phyloP scores from a whole-genome alignment of 2,329 filamentous ascomycete species.

The Arthrobotrys pseudoclavata region DNA sequence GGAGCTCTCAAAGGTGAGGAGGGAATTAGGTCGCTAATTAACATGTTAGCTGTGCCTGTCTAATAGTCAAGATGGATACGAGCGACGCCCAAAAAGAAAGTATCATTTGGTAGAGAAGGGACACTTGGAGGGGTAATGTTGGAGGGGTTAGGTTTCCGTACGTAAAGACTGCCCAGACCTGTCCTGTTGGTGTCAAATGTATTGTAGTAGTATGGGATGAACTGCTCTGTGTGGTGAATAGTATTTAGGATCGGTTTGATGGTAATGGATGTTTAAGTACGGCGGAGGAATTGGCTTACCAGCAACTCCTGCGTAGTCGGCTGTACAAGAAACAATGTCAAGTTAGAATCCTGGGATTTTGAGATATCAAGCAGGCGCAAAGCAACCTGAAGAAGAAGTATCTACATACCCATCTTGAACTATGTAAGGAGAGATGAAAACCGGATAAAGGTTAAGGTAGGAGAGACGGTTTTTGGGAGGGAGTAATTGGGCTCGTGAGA shows the following conservation, averaged over 20 bases:
- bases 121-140: neutral
- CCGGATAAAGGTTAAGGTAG: neutral
- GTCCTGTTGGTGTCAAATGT: slow-evolving; percentile 82
- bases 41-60: neutral
- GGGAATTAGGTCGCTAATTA: slow-evolving; percentile 80
- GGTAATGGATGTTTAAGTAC: neutral
- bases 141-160: slow-evolving; percentile 70
- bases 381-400: neutral
- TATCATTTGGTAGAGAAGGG: neutral
- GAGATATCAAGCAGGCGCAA: neutral
- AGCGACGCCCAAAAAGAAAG: neutral
- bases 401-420: slow-evolving; percentile 44
- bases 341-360: slow-evolving; percentile 19
- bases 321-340: neutral
- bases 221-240: slow-evolving; percentile 75
- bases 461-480: neutral
- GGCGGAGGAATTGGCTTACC: slow-evolving; percentile 7
- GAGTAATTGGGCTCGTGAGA: slow-evolving; percentile 27
- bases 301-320: slow-evolving; percentile 21
- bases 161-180: slow-evolving; percentile 80
- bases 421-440: slow-evolving; percentile 9
- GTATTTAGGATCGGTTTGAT: neutral
- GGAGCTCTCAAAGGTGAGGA: slow-evolving; percentile 89
- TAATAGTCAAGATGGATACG: neutral
- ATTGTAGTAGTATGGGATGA: slow-evolving; percentile 91